Percentiles rank a stretch among this genome's conserved stretches.
These are phyloP conservation scores for Pythium graminicola DNA, from an alignment of 352 stramenopile genomes.

Conservation along the genomic window DNA sequence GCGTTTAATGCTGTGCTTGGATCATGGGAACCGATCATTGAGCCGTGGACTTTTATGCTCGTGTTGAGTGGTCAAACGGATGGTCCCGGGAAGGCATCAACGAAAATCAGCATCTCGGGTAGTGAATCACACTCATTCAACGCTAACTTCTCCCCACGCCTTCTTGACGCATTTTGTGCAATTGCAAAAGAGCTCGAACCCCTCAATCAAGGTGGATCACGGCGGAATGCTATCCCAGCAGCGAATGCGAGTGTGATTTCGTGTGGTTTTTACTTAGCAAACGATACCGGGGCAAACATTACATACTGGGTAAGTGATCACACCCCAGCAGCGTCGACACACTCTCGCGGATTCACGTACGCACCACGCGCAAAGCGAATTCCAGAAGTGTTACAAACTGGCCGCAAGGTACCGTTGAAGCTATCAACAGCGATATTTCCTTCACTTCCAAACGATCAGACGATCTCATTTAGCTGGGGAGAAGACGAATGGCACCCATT, in stretches of 20 bases:
- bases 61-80: slow-evolving; percentile 29
- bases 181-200: slow-evolving; percentile 58
- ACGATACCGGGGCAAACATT: slow-evolving; percentile 54
- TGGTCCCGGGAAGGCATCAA: slow-evolving; percentile 40
- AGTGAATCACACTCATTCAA: slow-evolving; percentile 56
- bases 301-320: slow-evolving; percentile 61
- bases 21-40: slow-evolving; percentile 71
- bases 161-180: slow-evolving; percentile 57
- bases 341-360: slow-evolving; percentile 48
- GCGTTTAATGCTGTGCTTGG: slow-evolving; percentile 68
- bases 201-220: slow-evolving; percentile 12
- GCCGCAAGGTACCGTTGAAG: slow-evolving; percentile 61
- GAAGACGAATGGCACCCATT: slow-evolving; percentile 66
- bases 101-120: slow-evolving; percentile 43
- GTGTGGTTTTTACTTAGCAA: slow-evolving; percentile 74
- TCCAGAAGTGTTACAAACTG: slow-evolving; percentile 39
- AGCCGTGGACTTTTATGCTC: slow-evolving; percentile 70
- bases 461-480: slow-evolving; percentile 66
- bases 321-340: slow-evolving; percentile 22
- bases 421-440: slow-evolving; percentile 62
- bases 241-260: slow-evolving; percentile 64
- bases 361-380: slow-evolving; percentile 34
- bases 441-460: slow-evolving; percentile 63
- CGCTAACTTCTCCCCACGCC: slow-evolving; percentile 57
- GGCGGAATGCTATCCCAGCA: slow-evolving; percentile 22